A percentile compares a stretch with the other conserved stretches of the same genome.
phyloP scores from a whole-genome alignment of 805 yeast species.

The Saturnispora quitensis region DNA sequence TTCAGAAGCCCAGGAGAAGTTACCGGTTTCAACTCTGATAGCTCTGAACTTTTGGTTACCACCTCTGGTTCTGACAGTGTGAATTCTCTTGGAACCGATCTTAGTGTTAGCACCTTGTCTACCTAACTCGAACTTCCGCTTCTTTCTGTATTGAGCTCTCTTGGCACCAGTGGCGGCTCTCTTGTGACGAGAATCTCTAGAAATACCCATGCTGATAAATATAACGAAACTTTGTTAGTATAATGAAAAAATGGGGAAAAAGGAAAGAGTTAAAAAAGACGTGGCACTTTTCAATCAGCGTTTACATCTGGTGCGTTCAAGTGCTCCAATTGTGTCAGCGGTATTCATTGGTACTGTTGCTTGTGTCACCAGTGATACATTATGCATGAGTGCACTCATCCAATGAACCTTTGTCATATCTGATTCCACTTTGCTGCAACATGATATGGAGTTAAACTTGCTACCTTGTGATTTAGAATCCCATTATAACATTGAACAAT shows the following conservation, averaged over 20 bases:
- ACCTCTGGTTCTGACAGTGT: slow-evolving; percentile 99
- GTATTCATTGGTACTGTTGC: no score
- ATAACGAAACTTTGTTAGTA: not conserved
- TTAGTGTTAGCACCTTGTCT: slow-evolving; percentile 99
- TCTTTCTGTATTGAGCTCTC: slow-evolving; percentile 99
- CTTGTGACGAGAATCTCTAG: slow-evolving; percentile 99
- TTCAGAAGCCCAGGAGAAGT: slow-evolving; percentile 99
- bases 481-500: no score
- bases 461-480: no score
- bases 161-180: slow-evolving; percentile 99
- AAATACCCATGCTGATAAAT: slow-evolving; percentile 78
- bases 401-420: no score
- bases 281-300: no score
- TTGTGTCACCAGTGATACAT: no score
- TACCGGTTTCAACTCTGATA: slow-evolving; percentile 96
- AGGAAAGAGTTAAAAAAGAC: not conserved
- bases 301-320: no score
- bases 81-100: slow-evolving; percentile 98
- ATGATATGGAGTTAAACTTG: no score
- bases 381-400: no score
- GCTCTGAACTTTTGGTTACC: slow-evolving; percentile 99
- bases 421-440: no score
- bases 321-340: no score
- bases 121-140: slow-evolving; percentile 99
- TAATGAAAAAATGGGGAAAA: slow-evolving; percentile 6